Base-by-base conservation (phyloP, 2,329 filamentous ascomycete species). In the Daldinia sp. region DNA sequence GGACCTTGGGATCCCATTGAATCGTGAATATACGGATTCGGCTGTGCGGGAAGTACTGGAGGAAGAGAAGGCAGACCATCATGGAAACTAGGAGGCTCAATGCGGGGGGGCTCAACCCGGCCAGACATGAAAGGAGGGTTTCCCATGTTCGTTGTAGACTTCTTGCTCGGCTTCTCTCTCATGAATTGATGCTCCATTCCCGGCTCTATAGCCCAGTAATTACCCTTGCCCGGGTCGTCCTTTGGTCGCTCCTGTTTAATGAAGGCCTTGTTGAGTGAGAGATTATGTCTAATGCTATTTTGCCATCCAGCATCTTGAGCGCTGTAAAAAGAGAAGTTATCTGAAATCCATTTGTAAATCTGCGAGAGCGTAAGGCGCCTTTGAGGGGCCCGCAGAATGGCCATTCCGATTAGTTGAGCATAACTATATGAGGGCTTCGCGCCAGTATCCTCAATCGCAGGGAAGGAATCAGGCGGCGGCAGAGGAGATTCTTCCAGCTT, bases 281-380 rank as follows among this genome's bases (percentile, higher is more conserved):
- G 89, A 75, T 99, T 99, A 81, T 99, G 96, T 37, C 96, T 92
- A 79, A 99, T 99, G 83, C 96, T 98, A 81, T 99, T 99, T 81
- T 98, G 95, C 96, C 96, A 99, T 70, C 96, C 95, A 10, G 92
- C 90, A 75, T 98, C 94, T 63, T 90, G 88, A 48, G 89, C 88
- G 73, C 88, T 90, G 83, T 98, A 99, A 81, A 95, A 98, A 4
- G 88, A 90, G 79, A 92, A 98, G 18, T 91, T 94, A 78, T 97
- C 93, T n/a, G 93, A 97, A 75, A 99, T 98, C 95, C 96, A 99
- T 78, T 97, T 97, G 86, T 98, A 99, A 74, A 99, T 99, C 80
- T 98, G 94, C 28, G 94, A 90, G 18, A 99, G 86, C 0, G 96
- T 98, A 69, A 98, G 85, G 59, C 93, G 91, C 67, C 94, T 90